These are phyloP conservation scores for Penicillium salamii DNA, from an alignment of 495 filamentous ascomycete genomes.

Conservation along the genomic window DNA sequence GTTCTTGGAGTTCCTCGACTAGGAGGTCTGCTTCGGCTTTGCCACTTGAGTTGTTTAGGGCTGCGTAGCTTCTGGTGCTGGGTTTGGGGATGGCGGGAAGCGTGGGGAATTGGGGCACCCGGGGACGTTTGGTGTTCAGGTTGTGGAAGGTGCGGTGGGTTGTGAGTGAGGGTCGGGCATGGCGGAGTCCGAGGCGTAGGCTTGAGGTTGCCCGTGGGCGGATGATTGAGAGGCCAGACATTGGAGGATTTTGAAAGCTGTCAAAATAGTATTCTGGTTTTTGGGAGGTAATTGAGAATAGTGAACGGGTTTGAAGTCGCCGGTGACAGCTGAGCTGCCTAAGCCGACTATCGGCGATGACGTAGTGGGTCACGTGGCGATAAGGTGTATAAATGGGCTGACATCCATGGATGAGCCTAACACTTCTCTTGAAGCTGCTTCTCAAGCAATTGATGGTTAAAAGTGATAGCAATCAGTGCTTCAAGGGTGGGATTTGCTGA, in stretches of 20 bases:
- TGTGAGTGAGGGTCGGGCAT: not conserved
- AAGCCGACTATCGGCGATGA: not conserved
- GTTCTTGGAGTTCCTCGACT: constrained; percentile 43
- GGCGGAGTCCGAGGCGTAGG: not conserved
- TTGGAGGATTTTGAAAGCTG: not conserved
- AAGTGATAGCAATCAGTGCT: too few species aligned
- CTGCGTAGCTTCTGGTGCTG: not conserved
- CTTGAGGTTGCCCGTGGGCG: not conserved
- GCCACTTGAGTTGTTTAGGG: not conserved
- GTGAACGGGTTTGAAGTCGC: not conserved
- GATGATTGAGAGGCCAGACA: not conserved
- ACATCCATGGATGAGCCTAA: too few species aligned
- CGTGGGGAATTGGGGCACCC: not conserved
- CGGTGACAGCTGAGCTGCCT: not conserved
- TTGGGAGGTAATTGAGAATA: not conserved
- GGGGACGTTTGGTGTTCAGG: not conserved
- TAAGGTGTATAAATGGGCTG: not conserved
- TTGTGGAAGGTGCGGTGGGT: not conserved
- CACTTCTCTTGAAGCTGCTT: too few species aligned
- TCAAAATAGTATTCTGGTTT: too few species aligned
- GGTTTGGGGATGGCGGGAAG: not conserved
- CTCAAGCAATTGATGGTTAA: too few species aligned
- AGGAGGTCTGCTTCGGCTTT: constrained; percentile 29
- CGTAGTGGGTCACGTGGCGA: not conserved
- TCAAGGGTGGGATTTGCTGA: too few species aligned